Conservation (phyloP, 2,329 filamentous ascomycete species). For the Aspergillus oerlinghausenensis region DNA sequence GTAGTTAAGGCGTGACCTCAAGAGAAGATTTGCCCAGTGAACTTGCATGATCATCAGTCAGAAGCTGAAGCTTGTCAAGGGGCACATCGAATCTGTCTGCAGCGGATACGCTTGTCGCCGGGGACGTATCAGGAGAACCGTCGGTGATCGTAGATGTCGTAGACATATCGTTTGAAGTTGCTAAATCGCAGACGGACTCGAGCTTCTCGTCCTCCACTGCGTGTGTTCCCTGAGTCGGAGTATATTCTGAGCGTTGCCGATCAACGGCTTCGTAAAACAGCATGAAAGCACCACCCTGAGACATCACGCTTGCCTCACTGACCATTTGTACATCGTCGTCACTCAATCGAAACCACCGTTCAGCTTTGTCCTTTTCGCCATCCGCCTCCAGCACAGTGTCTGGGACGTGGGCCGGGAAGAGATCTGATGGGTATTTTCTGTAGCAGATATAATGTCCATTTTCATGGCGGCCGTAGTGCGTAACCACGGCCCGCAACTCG, state of each 20-base stretch:
- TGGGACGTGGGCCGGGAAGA: constrained; percentile 30
- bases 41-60: not conserved
- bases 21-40: not conserved
- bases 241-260: not conserved
- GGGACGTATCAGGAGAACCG: not conserved
- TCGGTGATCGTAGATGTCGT: not conserved
- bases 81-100: not conserved
- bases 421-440: constrained; percentile 57
- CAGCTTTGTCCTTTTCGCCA: constrained; percentile 33
- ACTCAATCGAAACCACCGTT: constrained; percentile 85
- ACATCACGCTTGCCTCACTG: constrained; percentile 66
- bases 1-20: not conserved
- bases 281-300: constrained; percentile 87
- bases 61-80: not conserved
- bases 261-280: constrained; percentile 84
- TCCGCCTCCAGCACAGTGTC: constrained; percentile 30
- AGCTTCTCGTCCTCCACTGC: constrained; percentile 7
- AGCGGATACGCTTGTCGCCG: not conserved
- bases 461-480: constrained; percentile 85
- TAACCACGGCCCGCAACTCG: constrained; percentile 76
- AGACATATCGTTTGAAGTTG: not conserved
- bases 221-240: constrained; percentile 1
- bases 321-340: constrained; percentile 78
- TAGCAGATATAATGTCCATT: constrained; percentile 96
- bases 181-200: constrained; percentile 7